Percentiles rank a stretch among this genome's conserved stretches.
Evolutionary conservation across 1,139 yeast species (phyloP).

Genomic region (Blastobotrys capitulatus): DNA sequence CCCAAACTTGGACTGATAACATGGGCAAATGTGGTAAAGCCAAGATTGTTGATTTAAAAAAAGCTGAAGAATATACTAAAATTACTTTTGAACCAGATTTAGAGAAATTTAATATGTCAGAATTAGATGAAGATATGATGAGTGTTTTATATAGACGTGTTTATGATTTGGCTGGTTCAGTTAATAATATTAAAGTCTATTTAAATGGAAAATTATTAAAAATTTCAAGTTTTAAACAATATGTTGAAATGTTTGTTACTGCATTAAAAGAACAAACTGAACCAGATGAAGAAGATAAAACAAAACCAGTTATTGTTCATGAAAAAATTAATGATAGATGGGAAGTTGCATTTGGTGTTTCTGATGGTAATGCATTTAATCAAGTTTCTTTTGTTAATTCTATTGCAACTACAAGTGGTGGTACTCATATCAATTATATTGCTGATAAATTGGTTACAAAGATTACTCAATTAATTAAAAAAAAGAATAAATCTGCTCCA

Average conservation of each 20-base stretch:
- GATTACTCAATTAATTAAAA: conserved; percentile 66
- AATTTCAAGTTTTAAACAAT: conserved; percentile 71
- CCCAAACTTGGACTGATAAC: conserved; percentile 81
- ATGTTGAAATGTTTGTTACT: conserved; percentile 84
- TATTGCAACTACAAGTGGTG: conserved; percentile 96
- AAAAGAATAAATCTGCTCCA: conserved; percentile 65
- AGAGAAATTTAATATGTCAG: conserved; percentile 74
- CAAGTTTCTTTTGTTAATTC: conserved; percentile 97
- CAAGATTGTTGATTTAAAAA: conserved; percentile 54
- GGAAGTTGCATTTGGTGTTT: conserved; percentile 94
- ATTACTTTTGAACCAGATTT: conserved; percentile 89
- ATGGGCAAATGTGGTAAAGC: conserved; percentile 81
- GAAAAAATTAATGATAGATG: conserved; percentile 76
- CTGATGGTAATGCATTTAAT: conserved; percentile 75
- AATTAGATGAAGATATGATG: conserved; percentile 72
- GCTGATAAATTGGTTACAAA: conserved; percentile 80
- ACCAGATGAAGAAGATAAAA: conserved; percentile 32
- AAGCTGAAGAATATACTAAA: conserved; percentile 73
- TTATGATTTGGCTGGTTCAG: conserved; percentile 92
- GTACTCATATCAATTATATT: conserved; percentile 87
- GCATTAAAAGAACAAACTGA: conserved; percentile 50
- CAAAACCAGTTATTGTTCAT: conserved; percentile 65
- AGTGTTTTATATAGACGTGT: conserved; percentile 91
- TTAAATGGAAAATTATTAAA: conserved; percentile 70
- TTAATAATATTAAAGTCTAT: conserved; percentile 73